Percentiles rank a stretch among this genome's conserved stretches.
phyloP scores from a whole-genome alignment of 2,329 filamentous ascomycete species.

The Alternaria sp. region DNA sequence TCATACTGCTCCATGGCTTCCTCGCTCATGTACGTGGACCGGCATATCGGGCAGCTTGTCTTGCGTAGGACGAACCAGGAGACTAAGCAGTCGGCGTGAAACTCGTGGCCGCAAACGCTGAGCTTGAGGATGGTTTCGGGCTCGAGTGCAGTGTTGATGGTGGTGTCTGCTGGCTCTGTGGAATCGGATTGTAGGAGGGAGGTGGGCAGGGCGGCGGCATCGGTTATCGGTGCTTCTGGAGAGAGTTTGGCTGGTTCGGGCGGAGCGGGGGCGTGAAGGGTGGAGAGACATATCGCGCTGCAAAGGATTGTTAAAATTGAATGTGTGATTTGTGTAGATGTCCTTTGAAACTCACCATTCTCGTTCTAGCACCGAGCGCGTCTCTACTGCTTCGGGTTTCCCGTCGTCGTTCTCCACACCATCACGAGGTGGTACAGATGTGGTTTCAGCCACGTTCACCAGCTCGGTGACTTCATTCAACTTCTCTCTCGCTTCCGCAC shows the following conservation, averaged over 20 bases:
- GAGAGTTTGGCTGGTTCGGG: constrained; percentile 40
- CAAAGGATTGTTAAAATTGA: constrained; percentile 13
- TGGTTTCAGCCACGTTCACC: constrained; percentile 10
- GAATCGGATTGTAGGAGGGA: neutral
- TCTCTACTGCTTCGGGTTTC: constrained; percentile 16
- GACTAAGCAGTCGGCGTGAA: constrained; percentile 44
- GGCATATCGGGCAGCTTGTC: constrained; percentile 45
- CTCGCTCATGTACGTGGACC: constrained; percentile 38
- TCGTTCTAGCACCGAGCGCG: constrained; percentile 31
- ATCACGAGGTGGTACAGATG: neutral
- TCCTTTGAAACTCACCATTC: constrained; percentile 36
- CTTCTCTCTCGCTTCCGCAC: constrained; percentile 35
- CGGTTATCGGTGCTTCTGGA: constrained; percentile 16
- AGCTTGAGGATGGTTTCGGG: constrained; percentile 40
- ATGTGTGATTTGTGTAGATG: neutral
- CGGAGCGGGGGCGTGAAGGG: constrained; percentile 36
- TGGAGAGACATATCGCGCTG: constrained; percentile 48
- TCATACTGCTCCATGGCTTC: constrained; percentile 31
- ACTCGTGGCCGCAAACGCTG: constrained; percentile 41
- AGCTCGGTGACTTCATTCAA: constrained; percentile 36
- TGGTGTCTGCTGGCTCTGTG: neutral
- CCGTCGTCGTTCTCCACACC: constrained; percentile 7
- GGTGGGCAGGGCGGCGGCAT: constrained; percentile 12
- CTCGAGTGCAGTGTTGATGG: constrained; percentile 11
- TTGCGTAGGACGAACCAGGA: constrained; percentile 45